Evolutionary conservation across 805 yeast genomes (phyloP).

Genomic region (Wickerhamiella qilinensis): DNA sequence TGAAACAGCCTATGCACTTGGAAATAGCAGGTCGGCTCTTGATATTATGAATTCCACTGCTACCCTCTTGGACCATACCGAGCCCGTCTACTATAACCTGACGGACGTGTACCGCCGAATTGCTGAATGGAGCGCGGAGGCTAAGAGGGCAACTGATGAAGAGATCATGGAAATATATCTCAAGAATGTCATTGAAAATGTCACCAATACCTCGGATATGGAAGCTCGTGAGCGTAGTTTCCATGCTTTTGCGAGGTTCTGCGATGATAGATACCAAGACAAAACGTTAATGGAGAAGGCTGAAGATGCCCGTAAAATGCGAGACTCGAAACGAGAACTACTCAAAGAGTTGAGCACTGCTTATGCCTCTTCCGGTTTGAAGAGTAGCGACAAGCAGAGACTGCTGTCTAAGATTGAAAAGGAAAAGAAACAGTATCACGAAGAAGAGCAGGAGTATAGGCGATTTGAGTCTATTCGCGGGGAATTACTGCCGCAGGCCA

Average conservation of each 20-base stretch:
- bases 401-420: slow-evolving; percentile 16
- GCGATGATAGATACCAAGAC: slow-evolving; percentile 22
- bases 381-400: neutral
- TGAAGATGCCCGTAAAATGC: slow-evolving; percentile 12
- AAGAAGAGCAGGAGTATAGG: slow-evolving; percentile 34
- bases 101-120: slow-evolving; percentile 12
- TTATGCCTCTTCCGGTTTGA: neutral
- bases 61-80: too few relatives aligned
- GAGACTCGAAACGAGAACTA: slow-evolving; percentile 6
- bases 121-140: slow-evolving; percentile 54
- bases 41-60: too few relatives aligned
- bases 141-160: slow-evolving; percentile 51
- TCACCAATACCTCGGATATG: neutral
- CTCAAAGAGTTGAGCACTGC: neutral
- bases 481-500: slow-evolving; percentile 35
- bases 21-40: slow-evolving; percentile 41
- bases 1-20: slow-evolving; percentile 46
- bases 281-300: slow-evolving; percentile 20
- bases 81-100: too few relatives aligned
- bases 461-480: slow-evolving; percentile 25
- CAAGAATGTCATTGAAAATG: slow-evolving; percentile 24
- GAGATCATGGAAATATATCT: slow-evolving; percentile 43
- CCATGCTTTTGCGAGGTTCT: slow-evolving; percentile 53
- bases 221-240: slow-evolving; percentile 27
- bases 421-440: slow-evolving; percentile 21